A percentile compares a stretch with the other conserved stretches of the same genome.
These are phyloP conservation scores for Xylaria sp. DNA, from an alignment of 2,329 filamentous ascomycete species.

Conservation along the genomic window DNA sequence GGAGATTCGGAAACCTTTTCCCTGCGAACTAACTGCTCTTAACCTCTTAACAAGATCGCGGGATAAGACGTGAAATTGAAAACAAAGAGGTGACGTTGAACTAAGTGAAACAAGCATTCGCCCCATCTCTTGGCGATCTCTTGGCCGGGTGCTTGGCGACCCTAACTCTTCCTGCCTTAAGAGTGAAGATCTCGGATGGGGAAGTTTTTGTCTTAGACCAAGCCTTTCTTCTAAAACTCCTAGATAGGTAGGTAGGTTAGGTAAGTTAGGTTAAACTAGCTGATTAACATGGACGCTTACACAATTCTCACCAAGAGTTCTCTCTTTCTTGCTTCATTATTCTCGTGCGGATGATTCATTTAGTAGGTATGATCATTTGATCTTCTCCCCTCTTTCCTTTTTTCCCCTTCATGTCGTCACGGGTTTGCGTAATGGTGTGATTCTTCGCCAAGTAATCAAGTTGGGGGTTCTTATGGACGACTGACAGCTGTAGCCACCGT, in stretches of 20 bases:
- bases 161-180: not conserved
- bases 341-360: not conserved
- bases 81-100: slow-evolving; percentile 31
- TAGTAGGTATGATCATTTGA: not conserved
- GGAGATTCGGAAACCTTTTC: not conserved
- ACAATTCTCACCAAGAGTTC: not conserved
- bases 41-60: not conserved
- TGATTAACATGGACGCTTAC: not conserved
- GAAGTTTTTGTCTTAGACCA: not conserved
- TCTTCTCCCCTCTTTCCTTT: not conserved
- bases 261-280: not conserved
- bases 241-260: not conserved
- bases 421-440: not conserved
- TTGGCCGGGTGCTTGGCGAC: slow-evolving; percentile 42
- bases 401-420: not conserved
- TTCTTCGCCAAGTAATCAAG: not conserved
- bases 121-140: slow-evolving; percentile 50
- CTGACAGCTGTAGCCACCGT: not conserved
- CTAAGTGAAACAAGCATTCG: slow-evolving; percentile 45
- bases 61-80: not conserved
- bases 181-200: slow-evolving; percentile 10
- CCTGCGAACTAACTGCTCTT: not conserved
- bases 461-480: not conserved
- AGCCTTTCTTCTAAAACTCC: not conserved
- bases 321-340: not conserved